Evolutionary conservation across 202 grass and related monocot species (phyloP).

Genomic region (Dendrocalamus latiflorus): DNA sequence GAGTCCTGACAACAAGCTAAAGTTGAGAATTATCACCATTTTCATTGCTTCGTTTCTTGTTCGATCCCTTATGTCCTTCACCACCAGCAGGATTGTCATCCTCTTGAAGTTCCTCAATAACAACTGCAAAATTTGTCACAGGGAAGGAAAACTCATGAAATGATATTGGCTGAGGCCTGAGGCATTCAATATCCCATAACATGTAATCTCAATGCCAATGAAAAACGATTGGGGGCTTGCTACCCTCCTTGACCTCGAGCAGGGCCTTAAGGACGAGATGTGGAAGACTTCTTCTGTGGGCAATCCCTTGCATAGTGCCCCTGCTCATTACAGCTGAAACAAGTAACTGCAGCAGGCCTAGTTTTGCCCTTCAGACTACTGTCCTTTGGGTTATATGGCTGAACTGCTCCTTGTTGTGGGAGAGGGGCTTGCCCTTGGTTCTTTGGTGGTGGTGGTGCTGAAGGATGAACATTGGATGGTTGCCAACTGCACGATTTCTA

Average conservation of each 20-base stretch:
- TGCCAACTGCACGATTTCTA: too few species aligned
- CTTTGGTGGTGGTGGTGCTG: too few species aligned
- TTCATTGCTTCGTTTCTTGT: conserved; percentile 45
- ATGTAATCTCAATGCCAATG: background rate
- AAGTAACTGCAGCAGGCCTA: too few species aligned
- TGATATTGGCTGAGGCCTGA: background rate
- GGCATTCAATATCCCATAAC: background rate
- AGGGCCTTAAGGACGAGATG: too few species aligned
- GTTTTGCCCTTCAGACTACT: too few species aligned
- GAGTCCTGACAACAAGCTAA: conserved; percentile 47
- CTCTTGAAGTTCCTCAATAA: conserved; percentile 93
- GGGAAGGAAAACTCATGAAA: conserved; percentile 5
- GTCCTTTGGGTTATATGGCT: too few species aligned
- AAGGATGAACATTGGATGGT: too few species aligned
- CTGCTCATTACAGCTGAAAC: accelerated
- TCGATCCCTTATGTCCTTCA: conserved; percentile 39
- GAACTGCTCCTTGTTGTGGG: too few species aligned
- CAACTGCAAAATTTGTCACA: conserved; percentile 43
- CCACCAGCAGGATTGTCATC: conserved; percentile 56
- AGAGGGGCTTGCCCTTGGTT: too few species aligned
- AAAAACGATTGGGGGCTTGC: background rate
- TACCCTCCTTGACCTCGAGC: too few species aligned
- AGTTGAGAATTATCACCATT: conserved; percentile 44
- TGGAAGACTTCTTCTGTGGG: accelerated
- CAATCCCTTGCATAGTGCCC: too few species aligned